Evolutionary conservation across 331 rosid genomes (phyloP).

Genomic region (Pyracantha coccinea): DNA sequence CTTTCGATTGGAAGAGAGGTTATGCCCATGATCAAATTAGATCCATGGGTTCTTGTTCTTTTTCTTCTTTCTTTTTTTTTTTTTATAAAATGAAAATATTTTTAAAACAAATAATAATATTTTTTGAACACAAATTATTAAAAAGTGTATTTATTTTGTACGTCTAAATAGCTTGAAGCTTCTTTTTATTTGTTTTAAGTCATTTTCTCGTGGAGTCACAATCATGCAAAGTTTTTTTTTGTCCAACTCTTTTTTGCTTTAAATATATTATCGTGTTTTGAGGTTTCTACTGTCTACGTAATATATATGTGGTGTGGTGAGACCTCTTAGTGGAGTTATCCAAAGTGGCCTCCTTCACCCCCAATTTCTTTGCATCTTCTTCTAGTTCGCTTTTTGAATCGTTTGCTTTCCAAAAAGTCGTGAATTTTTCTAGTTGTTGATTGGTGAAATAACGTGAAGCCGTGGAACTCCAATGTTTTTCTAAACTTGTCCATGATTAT

Average conservation of each 20-base stretch:
- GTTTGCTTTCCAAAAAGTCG: slow-evolving; percentile 16
- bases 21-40: neutral
- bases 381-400: neutral
- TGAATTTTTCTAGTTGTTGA: no score
- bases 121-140: no score
- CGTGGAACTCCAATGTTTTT: neutral
- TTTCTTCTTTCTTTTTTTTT: no score
- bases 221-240: neutral
- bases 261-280: slow-evolving; percentile 6
- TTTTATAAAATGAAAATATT: no score
- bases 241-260: neutral
- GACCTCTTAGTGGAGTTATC: slow-evolving; percentile 5
- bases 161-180: no score
- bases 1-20: neutral
- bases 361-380: neutral
- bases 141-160: no score
- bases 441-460: slow-evolving; percentile 22
- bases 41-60: neutral
- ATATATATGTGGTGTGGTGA: slow-evolving; percentile 5
- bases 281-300: neutral
- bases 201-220: neutral
- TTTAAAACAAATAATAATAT: no score
- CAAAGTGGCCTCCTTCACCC: neutral
- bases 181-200: neutral
- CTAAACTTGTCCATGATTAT: neutral